Evolutionary conservation across 208 protist genomes (phyloP), one percentile per base, ranked within the genome.

Genomic region (Acanthamoeba sp.): DNA sequence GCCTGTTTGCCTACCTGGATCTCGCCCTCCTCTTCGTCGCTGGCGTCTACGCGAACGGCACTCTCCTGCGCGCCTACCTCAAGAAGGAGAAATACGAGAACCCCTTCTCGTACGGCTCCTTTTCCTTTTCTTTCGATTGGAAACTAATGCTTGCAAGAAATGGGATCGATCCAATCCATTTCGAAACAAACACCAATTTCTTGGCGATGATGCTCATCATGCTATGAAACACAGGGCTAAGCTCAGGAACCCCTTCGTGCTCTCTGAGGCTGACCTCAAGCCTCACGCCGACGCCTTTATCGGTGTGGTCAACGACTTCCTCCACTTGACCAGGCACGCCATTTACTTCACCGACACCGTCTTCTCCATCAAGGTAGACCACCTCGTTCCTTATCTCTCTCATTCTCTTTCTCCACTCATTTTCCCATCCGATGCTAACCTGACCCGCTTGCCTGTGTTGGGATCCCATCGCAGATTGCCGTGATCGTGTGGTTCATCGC

Each of bases 51-150:
- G 69, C 90, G 64, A 94, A 94, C 50, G 69, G 69, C 76, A 87
- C 76, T 32, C 45, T 87, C 40, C 76, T 94, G 24, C 57, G 90
- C 6, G 90, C 71, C 38, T 45, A 69, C 29, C 42, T 91, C 36
- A 91, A 91, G 85, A 91, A 91, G 59, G 85, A 91, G 85, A 66
- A 40, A 45, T 71, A 64, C 34, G 85, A 94, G 90, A 94, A 94
- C 76, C 90, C 90, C 45, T 94, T 94, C 90, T 45, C 66, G 90
- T 94, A 94, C 90, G 66, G 52, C 29, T 40, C 34, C 20, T 20
- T 27, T 29, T 24, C 27, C 42, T 22, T 80, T 50, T 71, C 40
- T 5, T 32, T 29, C 34, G 40, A 29, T 45, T 55, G 22, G 7
- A 14, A 55, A 34, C 48, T 52, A 18, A 22, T 18, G 45, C 45